Percentiles rank a stretch among this genome's conserved stretches.
phyloP scores from a whole-genome alignment of 2,329 filamentous ascomycete genomes.

The Ramularia collo-cygni region DNA sequence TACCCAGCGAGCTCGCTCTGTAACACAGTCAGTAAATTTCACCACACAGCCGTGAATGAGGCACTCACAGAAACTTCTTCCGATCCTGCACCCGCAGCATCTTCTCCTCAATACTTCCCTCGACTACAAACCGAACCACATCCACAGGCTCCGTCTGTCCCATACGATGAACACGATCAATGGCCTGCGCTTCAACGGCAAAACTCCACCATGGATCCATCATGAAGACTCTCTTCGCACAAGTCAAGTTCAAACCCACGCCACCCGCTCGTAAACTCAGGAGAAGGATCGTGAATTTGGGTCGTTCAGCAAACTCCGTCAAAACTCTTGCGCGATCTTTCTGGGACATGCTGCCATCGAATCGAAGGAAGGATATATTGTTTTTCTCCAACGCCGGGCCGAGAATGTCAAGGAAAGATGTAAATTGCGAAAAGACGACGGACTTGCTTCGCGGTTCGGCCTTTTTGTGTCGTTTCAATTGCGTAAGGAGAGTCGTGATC shows the following conservation, averaged over 20 bases:
- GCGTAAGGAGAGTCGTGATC: constrained; percentile 68
- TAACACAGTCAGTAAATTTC: constrained; percentile 26
- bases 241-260: constrained; percentile 87
- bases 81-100: constrained; percentile 91
- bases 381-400: constrained; percentile 67
- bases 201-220: constrained; percentile 99
- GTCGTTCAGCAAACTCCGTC: constrained; percentile 54
- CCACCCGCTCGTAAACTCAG: constrained; percentile 84
- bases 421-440: constrained; percentile 96
- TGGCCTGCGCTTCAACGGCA: constrained; percentile 91
- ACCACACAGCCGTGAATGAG: constrained; percentile 4
- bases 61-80: constrained; percentile 90
- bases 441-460: constrained; percentile 63
- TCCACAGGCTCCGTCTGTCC: constrained; percentile 81
- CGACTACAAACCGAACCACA: constrained; percentile 82
- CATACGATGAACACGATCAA: constrained; percentile 96
- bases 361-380: constrained; percentile 72
- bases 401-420: constrained; percentile 88
- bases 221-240: constrained; percentile 87
- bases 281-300: constrained; percentile 65
- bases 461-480: constrained; percentile 63
- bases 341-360: constrained; percentile 86
- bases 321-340: constrained; percentile 76
- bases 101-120: constrained; percentile 85
- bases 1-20: constrained; percentile 86